Evolutionary conservation across 2,329 filamentous ascomycete genomes (phyloP).

Genomic region (Curvularia lunata): DNA sequence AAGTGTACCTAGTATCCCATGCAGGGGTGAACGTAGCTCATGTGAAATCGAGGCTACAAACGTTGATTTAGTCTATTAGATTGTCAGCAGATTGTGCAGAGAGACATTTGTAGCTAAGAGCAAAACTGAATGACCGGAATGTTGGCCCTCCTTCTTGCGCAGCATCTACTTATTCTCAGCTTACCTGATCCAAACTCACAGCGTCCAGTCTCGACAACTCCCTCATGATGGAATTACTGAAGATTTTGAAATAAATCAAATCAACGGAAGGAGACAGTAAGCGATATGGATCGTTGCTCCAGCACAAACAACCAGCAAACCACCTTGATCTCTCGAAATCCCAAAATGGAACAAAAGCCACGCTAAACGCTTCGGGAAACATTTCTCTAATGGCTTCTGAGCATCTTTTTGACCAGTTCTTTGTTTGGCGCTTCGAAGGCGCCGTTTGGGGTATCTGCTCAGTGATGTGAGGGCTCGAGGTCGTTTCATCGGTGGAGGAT

Average conservation of each 20-base stretch:
- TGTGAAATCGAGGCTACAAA: constrained; percentile 61
- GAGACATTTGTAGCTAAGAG: neutral
- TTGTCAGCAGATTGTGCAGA: neutral
- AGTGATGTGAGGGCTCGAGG: constrained; percentile 5
- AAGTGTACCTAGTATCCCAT: constrained; percentile 52
- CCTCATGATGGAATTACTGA: constrained; percentile 60
- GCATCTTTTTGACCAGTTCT: constrained; percentile 36
- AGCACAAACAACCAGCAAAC: constrained; percentile 47
- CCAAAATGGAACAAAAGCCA: constrained; percentile 50
- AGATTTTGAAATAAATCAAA: constrained; percentile 45
- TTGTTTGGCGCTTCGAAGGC: constrained; percentile 11
- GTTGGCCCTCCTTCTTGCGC: neutral
- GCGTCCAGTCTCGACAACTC: constrained; percentile 63
- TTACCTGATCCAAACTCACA: constrained; percentile 47
- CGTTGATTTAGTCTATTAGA: constrained; percentile 54
- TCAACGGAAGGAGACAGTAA: constrained; percentile 40
- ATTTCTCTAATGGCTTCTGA: constrained; percentile 58
- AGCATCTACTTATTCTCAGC: neutral
- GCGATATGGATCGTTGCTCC: constrained; percentile 40
- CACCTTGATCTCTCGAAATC: constrained; percentile 47
- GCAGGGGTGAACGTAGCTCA: constrained; percentile 57
- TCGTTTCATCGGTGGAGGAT: constrained; percentile 30
- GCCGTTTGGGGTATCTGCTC: constrained; percentile 1
- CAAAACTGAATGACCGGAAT: neutral
- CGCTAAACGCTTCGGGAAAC: constrained; percentile 49